Base-by-base conservation (phyloP, 306 rosid genomes). In the Sesbania bispinosa region DNA sequence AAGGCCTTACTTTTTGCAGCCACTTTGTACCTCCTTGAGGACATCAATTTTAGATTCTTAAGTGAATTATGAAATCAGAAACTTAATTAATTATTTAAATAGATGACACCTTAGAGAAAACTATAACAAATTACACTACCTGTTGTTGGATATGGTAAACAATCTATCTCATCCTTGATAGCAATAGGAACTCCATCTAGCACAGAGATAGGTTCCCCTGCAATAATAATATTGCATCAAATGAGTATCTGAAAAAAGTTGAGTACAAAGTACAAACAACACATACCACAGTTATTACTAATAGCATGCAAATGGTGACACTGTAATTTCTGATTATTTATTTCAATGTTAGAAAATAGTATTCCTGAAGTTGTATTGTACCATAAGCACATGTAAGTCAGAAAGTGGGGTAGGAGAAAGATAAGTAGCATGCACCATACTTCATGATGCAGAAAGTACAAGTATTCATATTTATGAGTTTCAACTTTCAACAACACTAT, bases 161-260 rank as follows among this genome's bases (percentile, higher is more conserved):
- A 93, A 74, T 93, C 97, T 81, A 93, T 93, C 82, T 93, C 98
- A 67, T 90, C 98, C 86, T 93, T 93, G 75, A 88, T 46, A 41
- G 97, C 98, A 57, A 93, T 85, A 57, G 85, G 96, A 42, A 93
- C 79, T 57, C 98, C 97, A 48, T 93, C 98, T 45, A 90, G 82
- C 62, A 77, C 80, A 6, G 98, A 93, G 55, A 90, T 80, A 19
- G 97, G 84, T 62, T 63, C 65, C 72, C 98, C 98, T 93, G 77
- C 58, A 45, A 42, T 43, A 19, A 19, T 11, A 74, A 20, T 43
- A 53, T 54, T 59, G 74, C 50, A 63, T 74, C 52, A 38, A 24
- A 33, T 52, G 14, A 43, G 38, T 41, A 66, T 79, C 59, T 18
- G 39, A 57, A 36, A 36, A 24, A 1, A 24, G 29, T 27, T 78